Percentiles rank a stretch among this genome's conserved stretches.
These are phyloP conservation scores for Oryza rufipogon DNA, from an alignment of 176 grass and related monocot genomes.

Conservation along the genomic window DNA sequence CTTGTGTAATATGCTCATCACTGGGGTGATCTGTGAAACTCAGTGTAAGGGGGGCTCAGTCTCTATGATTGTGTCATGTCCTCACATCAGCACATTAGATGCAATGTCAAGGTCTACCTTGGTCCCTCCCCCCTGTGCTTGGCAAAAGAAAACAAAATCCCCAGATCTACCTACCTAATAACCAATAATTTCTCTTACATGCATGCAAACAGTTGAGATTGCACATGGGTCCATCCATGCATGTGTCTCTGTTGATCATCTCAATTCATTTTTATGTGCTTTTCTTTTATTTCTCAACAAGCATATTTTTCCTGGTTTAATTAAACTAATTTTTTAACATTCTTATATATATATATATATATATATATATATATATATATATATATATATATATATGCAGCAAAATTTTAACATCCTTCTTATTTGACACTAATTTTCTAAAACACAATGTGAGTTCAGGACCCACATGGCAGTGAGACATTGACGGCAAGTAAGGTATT, in stretches of 20 bases:
- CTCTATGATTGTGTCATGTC: constrained; percentile 33
- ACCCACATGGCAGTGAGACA: neutral
- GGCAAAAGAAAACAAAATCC: constrained; percentile 53
- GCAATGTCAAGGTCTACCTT: constrained; percentile 19
- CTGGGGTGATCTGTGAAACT: neutral
- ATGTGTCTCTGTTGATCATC: neutral
- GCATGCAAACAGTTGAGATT: constrained; percentile 13
- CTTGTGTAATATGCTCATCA: constrained; percentile 1
- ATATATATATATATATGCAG: neutral
- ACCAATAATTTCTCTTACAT: constrained; percentile 2
- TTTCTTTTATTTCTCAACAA: neutral
- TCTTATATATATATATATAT: neutral
- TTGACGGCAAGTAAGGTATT: neutral
- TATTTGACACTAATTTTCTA: neutral
- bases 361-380: neutral
- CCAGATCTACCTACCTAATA: constrained; percentile 45
- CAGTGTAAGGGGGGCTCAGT: neutral
- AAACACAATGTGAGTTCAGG: neutral
- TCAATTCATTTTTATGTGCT: neutral
- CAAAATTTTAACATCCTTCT: neutral
- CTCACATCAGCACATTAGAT: constrained; percentile 38
- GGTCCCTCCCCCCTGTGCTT: constrained; percentile 1
- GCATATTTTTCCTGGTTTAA: too few relatives aligned
- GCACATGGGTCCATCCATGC: constrained; percentile 43
- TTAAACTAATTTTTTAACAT: neutral